Base-by-base conservation (phyloP, 805 yeast species). In the Wickerhamomyces chaumierensis region DNA sequence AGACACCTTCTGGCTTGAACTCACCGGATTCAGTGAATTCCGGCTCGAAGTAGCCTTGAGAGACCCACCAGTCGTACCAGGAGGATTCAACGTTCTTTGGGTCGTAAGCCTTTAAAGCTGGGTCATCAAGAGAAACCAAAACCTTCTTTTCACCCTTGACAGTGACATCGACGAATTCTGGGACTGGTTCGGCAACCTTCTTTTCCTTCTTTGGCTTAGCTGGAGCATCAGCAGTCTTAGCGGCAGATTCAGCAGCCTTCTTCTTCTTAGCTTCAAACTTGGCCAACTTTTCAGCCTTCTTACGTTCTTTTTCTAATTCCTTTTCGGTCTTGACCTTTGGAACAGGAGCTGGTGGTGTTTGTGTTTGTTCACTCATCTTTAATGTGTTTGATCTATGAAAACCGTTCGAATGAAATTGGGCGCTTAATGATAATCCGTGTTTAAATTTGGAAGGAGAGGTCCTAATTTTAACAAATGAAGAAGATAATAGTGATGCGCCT, bases 21-120 rank as follows among this genome's bases (percentile, higher is more conserved):
- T 78, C 63, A 35, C 96, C 96, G 54, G 79, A 78, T 41, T 65
- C 71, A 34, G 79, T 69, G 48, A 82, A 78, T 57, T 84, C 83
- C 16, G 98, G 98, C 62, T 81, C 80, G 55, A 92, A 92, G 53
- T 75, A 78, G 16, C 92, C 94, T 61, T 84, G 72, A 53, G 81
- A 69, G 43, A 75, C 81, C 98, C 98, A 92, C 97, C 98, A 92
- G 16, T 73, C 76, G 63, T 90, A 90, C 98, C 98, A 92, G 13
- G 96, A 84, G 40, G 94, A 81, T 64, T 92, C 98, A 36, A 92
- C 96, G 51, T 80, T 81, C 51, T 75, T 74, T 27, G 98, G 98
- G 53, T 75, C 83, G 62, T 92, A 92, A 9, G 97, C 90, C 62
- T 92, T 88, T 58, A 92, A 75, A 17, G 96, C 78, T 18, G 95